These are phyloP conservation scores for Phragmites australis DNA, from an alignment of 176 grass and related monocot species.

Conservation along the genomic window DNA sequence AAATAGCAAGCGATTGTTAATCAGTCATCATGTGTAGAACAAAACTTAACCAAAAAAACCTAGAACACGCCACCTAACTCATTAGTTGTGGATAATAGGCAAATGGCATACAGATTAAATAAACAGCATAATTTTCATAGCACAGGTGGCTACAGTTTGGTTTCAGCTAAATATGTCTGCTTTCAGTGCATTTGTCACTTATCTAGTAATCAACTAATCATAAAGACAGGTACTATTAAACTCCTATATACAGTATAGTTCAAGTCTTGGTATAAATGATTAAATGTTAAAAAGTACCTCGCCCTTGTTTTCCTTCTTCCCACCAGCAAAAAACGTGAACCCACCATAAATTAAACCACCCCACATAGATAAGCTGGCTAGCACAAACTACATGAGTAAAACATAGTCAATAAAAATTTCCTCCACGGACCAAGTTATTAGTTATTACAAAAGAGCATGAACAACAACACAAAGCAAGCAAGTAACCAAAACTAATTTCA, in stretches of 20 bases:
- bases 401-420: neutral
- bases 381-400: slow-evolving; percentile 59
- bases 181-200: neutral
- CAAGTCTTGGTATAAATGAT: neutral
- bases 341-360: slow-evolving; percentile 54
- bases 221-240: neutral
- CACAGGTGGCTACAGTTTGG: neutral
- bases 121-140: neutral
- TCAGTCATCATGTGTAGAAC: neutral
- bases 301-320: slow-evolving; percentile 52
- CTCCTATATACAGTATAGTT: neutral
- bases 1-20: neutral
- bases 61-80: neutral
- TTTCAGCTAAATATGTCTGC: neutral
- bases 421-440: neutral
- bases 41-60: no score
- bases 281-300: slow-evolving; percentile 50
- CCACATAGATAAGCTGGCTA: slow-evolving; percentile 65
- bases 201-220: neutral
- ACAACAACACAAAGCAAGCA: neutral
- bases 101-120: neutral
- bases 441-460: neutral
- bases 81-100: neutral
- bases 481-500: neutral
- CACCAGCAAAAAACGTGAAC: slow-evolving; percentile 39